Evolutionary conservation across 768 basidiomycete species (phyloP), one percentile per base, ranked within the genome.

Genomic region (Boletus pseudopeckii): DNA sequence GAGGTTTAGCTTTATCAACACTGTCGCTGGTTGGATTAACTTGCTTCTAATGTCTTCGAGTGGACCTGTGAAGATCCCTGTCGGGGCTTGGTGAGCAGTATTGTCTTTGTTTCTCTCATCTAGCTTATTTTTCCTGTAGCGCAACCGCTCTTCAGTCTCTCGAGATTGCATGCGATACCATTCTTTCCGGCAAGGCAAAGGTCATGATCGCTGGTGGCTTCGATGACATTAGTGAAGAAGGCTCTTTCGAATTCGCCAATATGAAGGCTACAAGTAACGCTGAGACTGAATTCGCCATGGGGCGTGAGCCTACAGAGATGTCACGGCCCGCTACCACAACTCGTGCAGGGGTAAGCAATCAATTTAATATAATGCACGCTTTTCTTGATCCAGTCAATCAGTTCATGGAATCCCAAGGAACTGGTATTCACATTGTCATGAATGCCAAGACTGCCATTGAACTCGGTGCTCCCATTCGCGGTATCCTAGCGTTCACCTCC

Each of bases 211-310:
- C 96, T 34, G 97, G 97, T 69, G 97, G 97, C 53, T 98, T 95
- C 75, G 97, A 99, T 66, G 97, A 99, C 70, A 83, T 98, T 70
- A 90, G 88, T 59, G 97, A 99, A 72, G 97, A 99, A 74, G 97
- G 96, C 17, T 98, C 96, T 8, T 98, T 86, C 71, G 96, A 99
- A 72, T 99, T 99, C 72, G 97, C 94, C 46, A 98, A 98, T 78
- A 99, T 99, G 97, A 97, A 98, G 74, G 97, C 97, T 1, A 99
- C 97, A 6, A 92, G 90, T 74, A 98, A 96, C 66, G 88, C 95
- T 1, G 92, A 94, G 72, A 92, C 92, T 30, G 97, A 99, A 71
- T 91, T 98, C 66, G 96, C 95, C 4, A 97, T 97, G 90, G 97
- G 97, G 56, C 94, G 97, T 61, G 97, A 99, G 72, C 95, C 97